phyloP scores from a whole-genome alignment of 768 basidiomycete genomes.

The Collybiopsis confluens region DNA sequence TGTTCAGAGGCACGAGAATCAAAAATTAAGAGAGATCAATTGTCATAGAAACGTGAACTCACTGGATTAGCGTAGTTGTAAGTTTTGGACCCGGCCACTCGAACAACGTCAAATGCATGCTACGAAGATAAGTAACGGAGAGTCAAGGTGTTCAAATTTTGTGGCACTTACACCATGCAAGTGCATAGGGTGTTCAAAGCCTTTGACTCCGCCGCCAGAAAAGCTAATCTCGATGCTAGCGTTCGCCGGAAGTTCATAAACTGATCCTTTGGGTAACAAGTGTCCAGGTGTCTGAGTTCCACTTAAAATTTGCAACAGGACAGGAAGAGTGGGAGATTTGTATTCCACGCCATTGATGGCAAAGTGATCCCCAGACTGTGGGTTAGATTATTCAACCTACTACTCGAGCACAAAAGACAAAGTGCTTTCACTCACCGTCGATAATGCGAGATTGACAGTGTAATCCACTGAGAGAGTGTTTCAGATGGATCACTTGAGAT shows the following conservation, averaged over 20 bases:
- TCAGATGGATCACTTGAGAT: too few relatives aligned
- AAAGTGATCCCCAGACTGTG: too few relatives aligned
- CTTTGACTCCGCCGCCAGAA: conserved; percentile 11
- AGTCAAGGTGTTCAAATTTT: too few relatives aligned
- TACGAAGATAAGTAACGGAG: conserved; percentile 2
- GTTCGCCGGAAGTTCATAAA: conserved; percentile 36
- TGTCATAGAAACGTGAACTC: too few relatives aligned
- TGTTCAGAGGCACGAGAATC: conserved; percentile 10
- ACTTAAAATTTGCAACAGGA: conserved; percentile 42
- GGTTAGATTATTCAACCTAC: too few relatives aligned
- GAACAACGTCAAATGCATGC: conserved; percentile 28
- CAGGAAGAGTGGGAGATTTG: conserved; percentile 32
- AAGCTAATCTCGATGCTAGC: conserved; percentile 39
- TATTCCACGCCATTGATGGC: conserved; percentile 20
- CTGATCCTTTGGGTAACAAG: conserved; percentile 33
- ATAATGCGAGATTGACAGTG: too few relatives aligned
- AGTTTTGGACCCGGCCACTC: conserved; percentile 15
- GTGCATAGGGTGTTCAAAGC: conserved; percentile 46
- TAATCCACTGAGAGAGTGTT: too few relatives aligned
- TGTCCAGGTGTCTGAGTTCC: conserved; percentile 29
- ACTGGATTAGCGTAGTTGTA: conserved; percentile 41
- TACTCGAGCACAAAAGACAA: too few relatives aligned
- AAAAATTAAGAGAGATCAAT: too few relatives aligned
- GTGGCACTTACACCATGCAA: conserved; percentile 43
- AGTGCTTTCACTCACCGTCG: too few relatives aligned